Evolutionary conservation across 2,329 filamentous ascomycete genomes (phyloP).

Genomic region (Aureobasidium leucospermi): DNA sequence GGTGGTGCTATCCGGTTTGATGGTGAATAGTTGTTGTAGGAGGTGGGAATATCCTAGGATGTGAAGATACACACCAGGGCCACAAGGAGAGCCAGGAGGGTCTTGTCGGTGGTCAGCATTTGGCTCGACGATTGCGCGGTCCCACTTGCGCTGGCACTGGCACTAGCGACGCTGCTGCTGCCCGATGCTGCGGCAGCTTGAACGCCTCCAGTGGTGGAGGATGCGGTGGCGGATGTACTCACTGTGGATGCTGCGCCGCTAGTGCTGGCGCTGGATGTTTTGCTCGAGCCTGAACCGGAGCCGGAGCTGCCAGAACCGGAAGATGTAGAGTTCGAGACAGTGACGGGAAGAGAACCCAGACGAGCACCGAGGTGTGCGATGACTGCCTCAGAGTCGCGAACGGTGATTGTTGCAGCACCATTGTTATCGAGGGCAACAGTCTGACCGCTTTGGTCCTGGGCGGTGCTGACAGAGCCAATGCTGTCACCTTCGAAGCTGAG

Average conservation of each 20-base stretch:
- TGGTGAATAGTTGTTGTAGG: not conserved
- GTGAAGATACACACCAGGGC: not conserved
- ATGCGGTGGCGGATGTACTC: not conserved
- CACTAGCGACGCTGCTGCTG: not conserved
- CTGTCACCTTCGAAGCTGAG: slow-evolving; percentile 36
- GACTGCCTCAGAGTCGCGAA: slow-evolving; percentile 41
- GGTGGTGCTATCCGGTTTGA: not conserved
- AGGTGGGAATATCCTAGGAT: not conserved
- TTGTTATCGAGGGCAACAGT: slow-evolving; percentile 28
- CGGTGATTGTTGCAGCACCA: slow-evolving; percentile 29
- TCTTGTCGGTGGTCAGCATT: slow-evolving; percentile 1
- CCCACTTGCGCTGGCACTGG: not conserved
- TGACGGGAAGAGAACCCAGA: slow-evolving; percentile 22
- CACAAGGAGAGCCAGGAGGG: not conserved
- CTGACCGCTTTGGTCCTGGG: slow-evolving; percentile 25
- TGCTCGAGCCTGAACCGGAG: not conserved
- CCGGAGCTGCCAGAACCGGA: not conserved
- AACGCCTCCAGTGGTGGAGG: not conserved
- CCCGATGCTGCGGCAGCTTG: slow-evolving; percentile 1
- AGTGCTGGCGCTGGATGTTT: not conserved
- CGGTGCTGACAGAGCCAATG: slow-evolving; percentile 34
- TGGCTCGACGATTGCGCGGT: not conserved
- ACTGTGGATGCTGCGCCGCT: slow-evolving; percentile 1
- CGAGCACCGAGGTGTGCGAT: slow-evolving; percentile 39
- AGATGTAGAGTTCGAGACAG: not conserved